phyloP scores from a whole-genome alignment of 225 moss, liverwort and hornwort genomes.

The Sphagnum tenellum region DNA sequence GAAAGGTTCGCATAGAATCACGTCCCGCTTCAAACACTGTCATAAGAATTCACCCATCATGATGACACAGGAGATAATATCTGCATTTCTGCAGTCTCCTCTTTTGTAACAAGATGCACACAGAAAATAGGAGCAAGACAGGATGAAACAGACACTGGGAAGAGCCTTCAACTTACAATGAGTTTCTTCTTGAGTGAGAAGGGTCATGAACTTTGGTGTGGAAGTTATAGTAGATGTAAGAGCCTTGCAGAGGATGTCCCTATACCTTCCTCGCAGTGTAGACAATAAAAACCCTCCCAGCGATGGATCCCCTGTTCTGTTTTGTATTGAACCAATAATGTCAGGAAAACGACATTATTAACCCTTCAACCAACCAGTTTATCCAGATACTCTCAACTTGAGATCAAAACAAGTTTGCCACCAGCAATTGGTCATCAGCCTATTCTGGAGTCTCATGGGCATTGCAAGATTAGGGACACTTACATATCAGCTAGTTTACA shows the following conservation, averaged over 20 bases:
- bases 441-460: too few relatives aligned
- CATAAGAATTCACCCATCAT: not conserved
- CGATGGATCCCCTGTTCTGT: conserved; percentile 49
- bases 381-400: not conserved
- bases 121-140: not conserved
- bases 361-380: too few relatives aligned
- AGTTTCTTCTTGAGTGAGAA: conserved; percentile 71
- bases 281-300: conserved; percentile 64
- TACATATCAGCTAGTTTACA: conserved; percentile 67
- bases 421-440: too few relatives aligned
- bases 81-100: too few relatives aligned
- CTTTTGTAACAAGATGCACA: too few relatives aligned
- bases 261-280: conserved; percentile 80
- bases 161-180: conserved; percentile 35
- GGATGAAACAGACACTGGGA: not conserved
- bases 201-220: conserved; percentile 49
- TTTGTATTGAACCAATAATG: not conserved
- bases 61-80: not conserved
- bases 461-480: conserved; percentile 5
- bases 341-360: not conserved
- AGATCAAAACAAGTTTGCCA: too few relatives aligned
- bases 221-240: conserved; percentile 50
- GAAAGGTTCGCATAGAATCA: conserved; percentile 66
- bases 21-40: conserved; percentile 80
- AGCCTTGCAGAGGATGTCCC: conserved; percentile 84